These are phyloP conservation scores for Violaceomyces palustris DNA, from an alignment of 1,284 basidiomycete genomes.

Conservation along the genomic window DNA sequence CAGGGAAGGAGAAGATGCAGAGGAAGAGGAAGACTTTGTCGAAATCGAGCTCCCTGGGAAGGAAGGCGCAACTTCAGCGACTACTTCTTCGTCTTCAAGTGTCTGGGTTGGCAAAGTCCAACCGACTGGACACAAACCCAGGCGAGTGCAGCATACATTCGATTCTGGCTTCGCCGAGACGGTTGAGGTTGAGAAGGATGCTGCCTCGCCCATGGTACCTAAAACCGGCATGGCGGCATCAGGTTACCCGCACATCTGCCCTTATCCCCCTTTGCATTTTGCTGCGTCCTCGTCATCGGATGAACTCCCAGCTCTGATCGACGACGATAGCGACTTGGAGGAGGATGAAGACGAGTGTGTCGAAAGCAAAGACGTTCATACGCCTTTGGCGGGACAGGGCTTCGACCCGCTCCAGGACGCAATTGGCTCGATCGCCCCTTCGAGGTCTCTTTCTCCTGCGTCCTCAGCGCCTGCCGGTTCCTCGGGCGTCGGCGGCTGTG, in stretches of 20 bases:
- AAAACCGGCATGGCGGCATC: constrained; percentile 7
- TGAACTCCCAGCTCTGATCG: constrained; percentile 26
- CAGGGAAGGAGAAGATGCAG: background rate
- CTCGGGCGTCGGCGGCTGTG: no score
- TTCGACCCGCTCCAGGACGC: no score
- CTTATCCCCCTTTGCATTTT: constrained; percentile 12
- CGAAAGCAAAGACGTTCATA: no score
- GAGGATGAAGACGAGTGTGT: constrained; percentile 24
- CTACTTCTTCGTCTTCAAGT: background rate
- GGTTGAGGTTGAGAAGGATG: no score
- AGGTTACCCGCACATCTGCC: constrained; percentile 28
- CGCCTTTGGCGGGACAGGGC: no score
- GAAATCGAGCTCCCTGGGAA: constrained; percentile 5
- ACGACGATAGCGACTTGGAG: constrained; percentile 24
- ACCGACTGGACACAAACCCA: background rate
- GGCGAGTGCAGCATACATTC: background rate
- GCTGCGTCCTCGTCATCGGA: constrained; percentile 11
- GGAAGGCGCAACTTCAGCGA: background rate
- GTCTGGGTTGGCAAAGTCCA: background rate
- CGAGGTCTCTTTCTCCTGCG: no score
- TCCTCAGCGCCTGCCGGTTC: no score
- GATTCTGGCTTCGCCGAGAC: constrained; percentile 26
- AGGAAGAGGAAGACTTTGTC: constrained; percentile 15
- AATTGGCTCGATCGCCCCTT: no score
- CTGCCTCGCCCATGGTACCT: constrained; percentile 8